These are phyloP conservation scores for Sugiyamaella castrensis DNA, from an alignment of 1,139 yeast species.

Conservation along the genomic window DNA sequence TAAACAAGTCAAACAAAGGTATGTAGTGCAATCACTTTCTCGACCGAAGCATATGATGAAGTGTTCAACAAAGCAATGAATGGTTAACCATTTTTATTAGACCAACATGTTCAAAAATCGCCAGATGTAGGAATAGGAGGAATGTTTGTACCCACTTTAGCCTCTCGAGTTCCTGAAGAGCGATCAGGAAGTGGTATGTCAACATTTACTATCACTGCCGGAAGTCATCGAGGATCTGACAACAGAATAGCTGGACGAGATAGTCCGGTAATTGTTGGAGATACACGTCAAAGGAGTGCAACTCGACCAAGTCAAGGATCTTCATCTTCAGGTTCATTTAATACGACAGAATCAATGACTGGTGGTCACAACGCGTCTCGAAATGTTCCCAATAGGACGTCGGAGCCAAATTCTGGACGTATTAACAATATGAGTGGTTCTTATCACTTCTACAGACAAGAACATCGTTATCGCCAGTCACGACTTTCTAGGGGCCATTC, in stretches of 20 bases:
- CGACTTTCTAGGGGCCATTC: no score
- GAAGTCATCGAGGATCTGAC: slow-evolving; percentile 3
- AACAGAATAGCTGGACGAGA: background rate
- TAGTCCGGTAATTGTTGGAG: no score
- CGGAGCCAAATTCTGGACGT: no score
- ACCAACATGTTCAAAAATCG: background rate
- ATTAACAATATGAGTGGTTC: background rate
- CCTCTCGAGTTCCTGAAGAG: background rate
- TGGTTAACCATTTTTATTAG: background rate
- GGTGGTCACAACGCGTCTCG: no score
- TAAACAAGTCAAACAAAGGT: slow-evolving; percentile 8
- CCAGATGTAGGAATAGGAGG: background rate
- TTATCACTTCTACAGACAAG: background rate
- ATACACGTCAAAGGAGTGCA: no score
- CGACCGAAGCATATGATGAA: no score
- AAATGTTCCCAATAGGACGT: no score
- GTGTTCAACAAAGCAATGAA: background rate
- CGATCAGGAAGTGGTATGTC: slow-evolving; percentile 5
- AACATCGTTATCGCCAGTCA: no score
- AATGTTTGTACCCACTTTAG: no score
- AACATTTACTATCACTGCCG: slow-evolving; percentile 5
- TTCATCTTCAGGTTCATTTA: background rate
- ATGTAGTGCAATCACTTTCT: background rate
- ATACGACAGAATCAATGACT: no score
- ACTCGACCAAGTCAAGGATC: background rate